phyloP scores from a whole-genome alignment of 768 basidiomycete species.

The Sporobolomyces pararoseus region DNA sequence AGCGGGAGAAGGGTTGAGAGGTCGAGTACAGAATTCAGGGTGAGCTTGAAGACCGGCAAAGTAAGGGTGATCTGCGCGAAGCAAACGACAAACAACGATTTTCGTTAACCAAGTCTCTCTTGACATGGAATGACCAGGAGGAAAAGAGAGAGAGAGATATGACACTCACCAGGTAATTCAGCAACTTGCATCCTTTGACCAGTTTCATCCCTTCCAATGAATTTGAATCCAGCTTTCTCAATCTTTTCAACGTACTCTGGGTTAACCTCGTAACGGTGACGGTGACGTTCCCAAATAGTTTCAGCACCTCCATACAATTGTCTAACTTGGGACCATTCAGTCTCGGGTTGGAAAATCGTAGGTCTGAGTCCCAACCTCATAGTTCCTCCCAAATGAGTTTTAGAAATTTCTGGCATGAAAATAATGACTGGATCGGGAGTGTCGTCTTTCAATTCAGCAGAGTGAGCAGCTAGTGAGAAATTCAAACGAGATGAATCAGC shows the following conservation, averaged over 20 bases:
- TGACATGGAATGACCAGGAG: too few relatives aligned
- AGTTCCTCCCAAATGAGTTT: conserved; percentile 98
- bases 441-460: conserved; percentile 66
- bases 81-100: neutral
- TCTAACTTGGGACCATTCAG: conserved; percentile 70
- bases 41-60: conserved; percentile 93
- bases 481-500: too few relatives aligned
- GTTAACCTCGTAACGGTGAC: conserved; percentile 95
- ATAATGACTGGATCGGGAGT: conserved; percentile 63
- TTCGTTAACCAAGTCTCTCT: too few relatives aligned
- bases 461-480: conserved; percentile 84
- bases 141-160: too few relatives aligned
- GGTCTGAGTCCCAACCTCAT: conserved; percentile 99
- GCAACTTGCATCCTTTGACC: conserved; percentile 97
- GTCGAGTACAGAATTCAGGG: conserved; percentile 97
- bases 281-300: conserved; percentile 91
- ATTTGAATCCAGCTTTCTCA: conserved; percentile 66
- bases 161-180: conserved; percentile 75
- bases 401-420: conserved; percentile 99
- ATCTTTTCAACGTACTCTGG: conserved; percentile 74
- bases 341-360: conserved; percentile 73
- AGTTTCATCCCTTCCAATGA: conserved; percentile 86
- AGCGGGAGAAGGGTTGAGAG: conserved; percentile 92
- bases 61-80: conserved; percentile 76
- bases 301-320: conserved; percentile 75